Base-by-base conservation (phyloP, 75 land plant genomes). In the Cryptomeria japonica region DNA sequence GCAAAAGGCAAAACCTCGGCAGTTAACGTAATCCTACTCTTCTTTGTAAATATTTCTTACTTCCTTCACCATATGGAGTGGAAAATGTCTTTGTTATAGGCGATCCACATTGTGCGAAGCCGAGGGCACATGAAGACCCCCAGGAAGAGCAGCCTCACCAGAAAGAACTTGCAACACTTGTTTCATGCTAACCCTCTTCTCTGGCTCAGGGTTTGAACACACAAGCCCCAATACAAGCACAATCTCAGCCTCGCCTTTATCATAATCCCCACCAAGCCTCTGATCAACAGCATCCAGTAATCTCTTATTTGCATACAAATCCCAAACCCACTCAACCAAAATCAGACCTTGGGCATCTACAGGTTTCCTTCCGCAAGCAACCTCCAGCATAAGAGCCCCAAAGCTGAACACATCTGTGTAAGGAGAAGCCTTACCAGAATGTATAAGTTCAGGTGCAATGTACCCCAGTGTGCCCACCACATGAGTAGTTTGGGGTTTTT, bases 381-480 rank as follows among this genome's bases (percentile, higher is more conserved):
- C 77, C 16, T 75, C 77, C 38, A 75, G 37, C 37, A 34, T 34
- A 11, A 75, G 34, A 34, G 37, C 16, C 37, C 77, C 77, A 75
- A 75, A 75, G 77, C 37, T 75, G 37, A 32, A 75, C n/a, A 75
- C 37, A 75, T 75, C 28, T 31, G 15, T 75, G 15, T 2, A 32
- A 31, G 77, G 77, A 75, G 77, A 32, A 31, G 77, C 77, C 37
- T 75, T 75, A 2, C 77, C 37, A 0, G 77, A 32, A 13, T 75
- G 77, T 34, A 34, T 34, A 2, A 75, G 37, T 5, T 75, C 37
- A 2, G 77, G 77, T 5, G 91, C 91, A 19, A 91, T 25, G 91
- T 91, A 91, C 7, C 92, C 92, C 42, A 82, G 73, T 0, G 77
- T 75, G 34, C 77, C 77, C n/a, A 34, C 77, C 77, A 75, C 34